Conservation (phyloP, 768 basidiomycete genomes). For the Lentinula guzmanii region DNA sequence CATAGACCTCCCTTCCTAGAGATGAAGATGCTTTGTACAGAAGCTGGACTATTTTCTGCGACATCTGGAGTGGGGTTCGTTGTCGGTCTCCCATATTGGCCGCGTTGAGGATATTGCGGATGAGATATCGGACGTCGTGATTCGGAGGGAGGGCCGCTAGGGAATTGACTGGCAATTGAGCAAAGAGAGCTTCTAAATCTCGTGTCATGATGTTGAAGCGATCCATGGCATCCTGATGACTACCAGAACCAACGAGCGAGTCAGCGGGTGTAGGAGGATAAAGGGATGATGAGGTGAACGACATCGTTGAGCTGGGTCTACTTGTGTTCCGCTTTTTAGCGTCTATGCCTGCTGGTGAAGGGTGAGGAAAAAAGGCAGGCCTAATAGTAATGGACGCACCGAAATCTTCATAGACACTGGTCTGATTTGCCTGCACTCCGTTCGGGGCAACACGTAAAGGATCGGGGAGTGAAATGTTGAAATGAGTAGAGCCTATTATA, state of each 20-base stretch:
- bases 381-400: constrained; percentile 32
- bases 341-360: constrained; percentile 39
- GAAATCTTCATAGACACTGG: constrained; percentile 94
- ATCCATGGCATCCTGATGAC: constrained; percentile 83
- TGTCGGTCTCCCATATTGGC: constrained; percentile 73
- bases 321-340: constrained; percentile 52
- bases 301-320: constrained; percentile 65
- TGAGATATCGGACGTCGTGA: constrained; percentile 80
- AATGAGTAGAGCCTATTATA: constrained; percentile 61
- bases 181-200: constrained; percentile 78
- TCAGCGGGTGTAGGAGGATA: constrained; percentile 68
- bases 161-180: constrained; percentile 67
- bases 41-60: constrained; percentile 94
- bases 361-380: neutral
- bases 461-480: constrained; percentile 75
- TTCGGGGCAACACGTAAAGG: constrained; percentile 78
- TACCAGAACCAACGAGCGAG: constrained; percentile 33
- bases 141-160: constrained; percentile 70
- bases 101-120: constrained; percentile 81
- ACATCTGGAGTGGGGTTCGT: constrained; percentile 85
- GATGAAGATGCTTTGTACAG: constrained; percentile 85
- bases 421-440: constrained; percentile 78
- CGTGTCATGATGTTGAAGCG: constrained; percentile 64
- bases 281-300: constrained; percentile 39
- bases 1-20: constrained; percentile 90